Evolutionary conservation across 352 stramenopile species (phyloP).

Genomic region (Phytophthora megakarya): DNA sequence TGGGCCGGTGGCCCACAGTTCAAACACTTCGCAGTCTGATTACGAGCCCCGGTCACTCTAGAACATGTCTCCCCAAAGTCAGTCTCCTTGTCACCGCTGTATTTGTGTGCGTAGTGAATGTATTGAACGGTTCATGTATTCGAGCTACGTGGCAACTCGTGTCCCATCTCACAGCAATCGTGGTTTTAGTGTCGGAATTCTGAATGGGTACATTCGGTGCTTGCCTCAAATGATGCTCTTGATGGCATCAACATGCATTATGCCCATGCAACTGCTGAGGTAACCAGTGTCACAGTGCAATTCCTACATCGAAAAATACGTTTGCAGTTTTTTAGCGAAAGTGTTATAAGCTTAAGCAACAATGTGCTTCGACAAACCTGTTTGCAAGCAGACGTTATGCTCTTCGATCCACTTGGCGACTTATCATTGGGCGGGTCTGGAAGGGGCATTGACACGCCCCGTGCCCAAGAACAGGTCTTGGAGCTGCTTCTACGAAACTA

Average conservation of each 20-base stretch:
- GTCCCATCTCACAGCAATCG: background rate
- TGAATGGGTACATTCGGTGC: too few species aligned
- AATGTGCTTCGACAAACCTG: too few species aligned
- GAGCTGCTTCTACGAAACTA: background rate
- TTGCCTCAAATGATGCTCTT: background rate
- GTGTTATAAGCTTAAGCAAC: background rate
- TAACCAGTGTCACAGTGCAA: background rate
- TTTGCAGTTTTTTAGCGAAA: background rate
- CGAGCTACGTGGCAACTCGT: background rate
- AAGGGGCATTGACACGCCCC: slow-evolving; percentile 19
- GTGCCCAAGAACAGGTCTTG: background rate
- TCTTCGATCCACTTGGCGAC: slow-evolving; percentile 33
- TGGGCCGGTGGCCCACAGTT: background rate
- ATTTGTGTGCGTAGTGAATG: background rate
- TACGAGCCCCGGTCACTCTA: background rate
- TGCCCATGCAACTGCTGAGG: background rate
- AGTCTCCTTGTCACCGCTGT: background rate
- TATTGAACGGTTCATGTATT: background rate
- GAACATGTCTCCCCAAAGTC: slow-evolving; percentile 2
- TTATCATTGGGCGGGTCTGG: slow-evolving; percentile 21
- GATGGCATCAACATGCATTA: background rate
- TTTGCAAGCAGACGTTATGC: slow-evolving; percentile 14
- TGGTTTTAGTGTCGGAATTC: too few species aligned
- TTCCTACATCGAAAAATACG: background rate
- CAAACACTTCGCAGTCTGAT: background rate